Base-by-base conservation (phyloP, 306 rosid species). In the Mucuna pruriens region DNA sequence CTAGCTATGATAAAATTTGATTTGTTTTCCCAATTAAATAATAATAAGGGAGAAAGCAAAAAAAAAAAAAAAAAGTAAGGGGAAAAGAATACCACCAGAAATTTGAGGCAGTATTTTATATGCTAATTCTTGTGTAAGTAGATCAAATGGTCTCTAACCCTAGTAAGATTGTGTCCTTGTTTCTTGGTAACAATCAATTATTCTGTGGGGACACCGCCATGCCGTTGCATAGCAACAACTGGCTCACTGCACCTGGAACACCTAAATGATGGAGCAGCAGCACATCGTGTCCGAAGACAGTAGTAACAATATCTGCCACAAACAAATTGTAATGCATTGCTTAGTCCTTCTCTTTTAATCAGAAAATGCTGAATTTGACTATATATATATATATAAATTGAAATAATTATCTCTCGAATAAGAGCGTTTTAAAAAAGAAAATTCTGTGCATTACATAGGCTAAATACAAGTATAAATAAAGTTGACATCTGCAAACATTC, bases 261-360 rank as follows among this genome's bases (percentile, higher is more conserved):
- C 90, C 98, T 90, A 88, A 93, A 96, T 45, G 97, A 88, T 19
- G 94, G 90, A 65, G 85, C 89, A 52, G 99, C 97, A 60, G 97
- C 90, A 78, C 98, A 96, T 57, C 98, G 85, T 34, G 99, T 96
- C 80, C 98, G 83, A 52, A 96, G 94, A 92, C 99, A 96, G 80
- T 96, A 95, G 79, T 96, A 96, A 82, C 99, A 96, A 84, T 90
- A 93, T 89, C 99, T 96, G 91, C 77, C 73, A 48, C 29, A 74
- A 49, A 80, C 4, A 66, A 80, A 60, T 29, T 6, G 26, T 36
- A 29, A 42, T 51, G 1, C 60, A 71, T 69, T 71, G 75, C n/a
- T 70, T 61, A 77, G 67, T 44, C 12, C 13, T 67, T 15, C 61
- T 8, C 52, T 67, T 12, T 29, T 22, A 26, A 67, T 31, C 42